Conservation (phyloP, 2,329 filamentous ascomycete genomes). For the Colletotrichum limetticola region DNA sequence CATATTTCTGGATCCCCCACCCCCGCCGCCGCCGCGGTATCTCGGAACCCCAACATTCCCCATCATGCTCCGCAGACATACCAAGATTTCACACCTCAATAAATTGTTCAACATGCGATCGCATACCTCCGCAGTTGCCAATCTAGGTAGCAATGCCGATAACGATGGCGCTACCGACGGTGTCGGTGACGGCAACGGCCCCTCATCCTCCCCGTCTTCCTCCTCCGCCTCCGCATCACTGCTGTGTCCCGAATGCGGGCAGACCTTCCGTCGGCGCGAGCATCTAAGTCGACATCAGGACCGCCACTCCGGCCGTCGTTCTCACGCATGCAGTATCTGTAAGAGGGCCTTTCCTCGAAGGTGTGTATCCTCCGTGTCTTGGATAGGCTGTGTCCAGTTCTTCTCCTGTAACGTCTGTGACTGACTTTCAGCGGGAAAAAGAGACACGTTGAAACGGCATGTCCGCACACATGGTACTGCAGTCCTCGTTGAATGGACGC, state of each 20-base stretch:
- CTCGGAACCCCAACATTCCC: not conserved
- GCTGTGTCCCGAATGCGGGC: conserved; percentile 3
- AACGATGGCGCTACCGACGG: not conserved
- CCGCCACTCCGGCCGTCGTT: conserved; percentile 1
- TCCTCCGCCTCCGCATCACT: not conserved
- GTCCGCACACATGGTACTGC: not conserved
- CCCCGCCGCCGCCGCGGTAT: not conserved
- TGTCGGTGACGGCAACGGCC: not conserved
- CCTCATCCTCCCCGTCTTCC: not conserved
- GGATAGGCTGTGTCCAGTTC: not conserved
- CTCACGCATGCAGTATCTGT: not conserved
- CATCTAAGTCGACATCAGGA: conserved; percentile 11
- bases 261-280: conserved; percentile 1
- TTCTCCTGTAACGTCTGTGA: not conserved
- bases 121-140: not conserved
- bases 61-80: not conserved
- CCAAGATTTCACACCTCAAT: not conserved
- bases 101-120: not conserved
- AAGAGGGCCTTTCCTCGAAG: not conserved
- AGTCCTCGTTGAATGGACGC: not conserved
- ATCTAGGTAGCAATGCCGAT: not conserved
- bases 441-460: not conserved
- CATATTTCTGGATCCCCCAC: not conserved
- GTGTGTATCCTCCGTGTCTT: not conserved
- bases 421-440: not conserved